These are phyloP conservation scores for Trypanosoma brucei DNA, from an alignment of 208 protist species.

Conservation along the genomic window DNA sequence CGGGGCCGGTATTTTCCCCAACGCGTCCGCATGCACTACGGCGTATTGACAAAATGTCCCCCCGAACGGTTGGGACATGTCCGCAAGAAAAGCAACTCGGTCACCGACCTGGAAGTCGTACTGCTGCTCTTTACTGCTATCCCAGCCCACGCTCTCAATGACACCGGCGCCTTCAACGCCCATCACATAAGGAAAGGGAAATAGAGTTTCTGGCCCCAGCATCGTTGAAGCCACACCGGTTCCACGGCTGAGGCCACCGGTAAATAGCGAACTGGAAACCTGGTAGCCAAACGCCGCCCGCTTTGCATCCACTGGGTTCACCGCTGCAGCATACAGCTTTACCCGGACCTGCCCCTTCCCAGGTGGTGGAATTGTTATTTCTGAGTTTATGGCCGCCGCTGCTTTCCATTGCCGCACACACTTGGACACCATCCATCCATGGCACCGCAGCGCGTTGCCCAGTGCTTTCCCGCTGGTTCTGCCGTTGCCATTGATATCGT, in stretches of 20 bases:
- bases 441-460: slow-evolving; percentile 2
- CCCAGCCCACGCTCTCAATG: slow-evolving; percentile 66
- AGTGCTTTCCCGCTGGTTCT: background rate
- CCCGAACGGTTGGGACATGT: slow-evolving; percentile 29
- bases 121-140: slow-evolving; percentile 2
- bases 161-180: slow-evolving; percentile 64
- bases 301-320: slow-evolving; percentile 56
- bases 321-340: slow-evolving; percentile 58
- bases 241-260: background rate
- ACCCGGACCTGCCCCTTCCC: slow-evolving; percentile 48
- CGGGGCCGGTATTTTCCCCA: slow-evolving; percentile 43
- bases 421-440: slow-evolving; percentile 14
- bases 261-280: background rate
- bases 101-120: slow-evolving; percentile 44
- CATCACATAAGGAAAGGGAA: slow-evolving; percentile 53
- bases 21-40: slow-evolving; percentile 37
- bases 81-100: slow-evolving; percentile 57
- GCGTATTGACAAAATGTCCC: slow-evolving; percentile 77
- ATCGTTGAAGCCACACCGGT: background rate
- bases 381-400: slow-evolving; percentile 1
- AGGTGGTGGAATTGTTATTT: slow-evolving; percentile 41
- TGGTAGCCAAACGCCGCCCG: slow-evolving; percentile 22
- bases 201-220: slow-evolving; percentile 24
- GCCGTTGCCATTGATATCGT: background rate
- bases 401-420: slow-evolving; percentile 10